Evolutionary conservation across 2,329 filamentous ascomycete species (phyloP), one percentile per base, ranked within the genome.

Genomic region (Botrytis paeoniae): DNA sequence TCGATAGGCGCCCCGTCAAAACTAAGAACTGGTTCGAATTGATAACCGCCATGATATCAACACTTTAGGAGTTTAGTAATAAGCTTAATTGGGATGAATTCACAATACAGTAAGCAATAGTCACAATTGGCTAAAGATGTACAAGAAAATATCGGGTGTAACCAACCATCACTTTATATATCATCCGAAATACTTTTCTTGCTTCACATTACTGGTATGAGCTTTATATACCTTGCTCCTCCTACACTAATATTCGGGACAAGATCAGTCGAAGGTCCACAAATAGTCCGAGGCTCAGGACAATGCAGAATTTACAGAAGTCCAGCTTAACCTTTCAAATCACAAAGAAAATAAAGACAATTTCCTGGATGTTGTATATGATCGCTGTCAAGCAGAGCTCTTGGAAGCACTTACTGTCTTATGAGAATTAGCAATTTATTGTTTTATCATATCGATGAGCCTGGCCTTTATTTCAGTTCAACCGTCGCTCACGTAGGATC

Each of bases 51-150:
- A 57, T 57, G 32, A 54, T 39, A 54, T 39, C 25, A 9, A 20
- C n/a, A 57, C 4, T 51, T 57, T 16, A 41, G 37, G n/a, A 37
- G n/a, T 22, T 65, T 65, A 35, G 14, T 12, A 60, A 71, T 60
- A 71, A 60, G 48, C 70, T 71, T 71, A 66, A 71, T 71, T 32
- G 20, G 29, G 29, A 9, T 48, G 1, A 51, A 12, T 51, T 25
- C 37, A 48, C 39, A 20, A 63, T 29, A 51, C 41, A 70, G 29
- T 70, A 64, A 70, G 69, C 59, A 39, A 18, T 32, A 12, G 45
- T 63, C 18, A 60, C 22, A 45, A 45, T 37, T 70, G 29, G 22
- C 25, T 41, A 16, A 18, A 54, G 25, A 57, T 35, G 10, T 54
- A 57, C 48, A 41, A 51, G 25, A 51, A 32, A 68, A 9, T 10